Percentiles rank a stretch among this genome's conserved stretches.
Evolutionary conservation across 2,329 filamentous ascomycete genomes (phyloP).

Genomic region (Fusarium zealandicum): DNA sequence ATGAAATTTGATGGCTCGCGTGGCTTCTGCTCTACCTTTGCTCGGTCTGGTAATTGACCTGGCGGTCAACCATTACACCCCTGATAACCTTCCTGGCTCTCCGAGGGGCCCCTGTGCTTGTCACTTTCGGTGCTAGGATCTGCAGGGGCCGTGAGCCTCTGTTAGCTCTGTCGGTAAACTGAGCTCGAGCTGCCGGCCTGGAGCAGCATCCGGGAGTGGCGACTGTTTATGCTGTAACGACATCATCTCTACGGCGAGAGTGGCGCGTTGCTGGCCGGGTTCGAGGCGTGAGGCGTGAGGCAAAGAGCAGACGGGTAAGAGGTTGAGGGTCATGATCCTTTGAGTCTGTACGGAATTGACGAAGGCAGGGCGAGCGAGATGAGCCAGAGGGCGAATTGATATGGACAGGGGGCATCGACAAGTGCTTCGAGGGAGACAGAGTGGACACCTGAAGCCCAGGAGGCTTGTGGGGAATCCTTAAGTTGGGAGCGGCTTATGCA

Average conservation of each 20-base stretch:
- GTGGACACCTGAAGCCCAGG: constrained; percentile 19
- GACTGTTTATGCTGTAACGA: constrained; percentile 19
- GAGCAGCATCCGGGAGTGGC: constrained; percentile 23
- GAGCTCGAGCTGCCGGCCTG: constrained; percentile 28
- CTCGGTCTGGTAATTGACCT: constrained; percentile 32
- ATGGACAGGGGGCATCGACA: constrained; percentile 26
- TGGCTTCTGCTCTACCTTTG: constrained; percentile 32
- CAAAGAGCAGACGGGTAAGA: constrained; percentile 7
- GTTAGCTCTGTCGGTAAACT: constrained; percentile 27
- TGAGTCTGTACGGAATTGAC: constrained; percentile 20
- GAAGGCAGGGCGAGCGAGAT: constrained; percentile 37
- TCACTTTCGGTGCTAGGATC: constrained; percentile 36
- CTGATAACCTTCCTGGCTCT: constrained; percentile 30
- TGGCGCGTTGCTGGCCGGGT: constrained; percentile 12
- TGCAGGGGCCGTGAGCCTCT: constrained; percentile 40
- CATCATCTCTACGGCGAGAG: constrained; percentile 16
- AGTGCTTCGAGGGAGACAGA: constrained; percentile 28
- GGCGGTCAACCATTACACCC: constrained; percentile 33
- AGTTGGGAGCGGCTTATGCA: constrained; percentile 26
- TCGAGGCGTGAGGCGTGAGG: constrained; percentile 12
- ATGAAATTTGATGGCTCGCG: constrained; percentile 33
- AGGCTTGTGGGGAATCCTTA: constrained; percentile 37
- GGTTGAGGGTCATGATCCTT: constrained; percentile 1
- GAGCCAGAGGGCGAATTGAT: constrained; percentile 36
- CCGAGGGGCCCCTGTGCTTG: constrained; percentile 30